Percentiles rank a stretch among this genome's conserved stretches.
phyloP scores from a whole-genome alignment of 441 rosid species.

The Viola pubescens region DNA sequence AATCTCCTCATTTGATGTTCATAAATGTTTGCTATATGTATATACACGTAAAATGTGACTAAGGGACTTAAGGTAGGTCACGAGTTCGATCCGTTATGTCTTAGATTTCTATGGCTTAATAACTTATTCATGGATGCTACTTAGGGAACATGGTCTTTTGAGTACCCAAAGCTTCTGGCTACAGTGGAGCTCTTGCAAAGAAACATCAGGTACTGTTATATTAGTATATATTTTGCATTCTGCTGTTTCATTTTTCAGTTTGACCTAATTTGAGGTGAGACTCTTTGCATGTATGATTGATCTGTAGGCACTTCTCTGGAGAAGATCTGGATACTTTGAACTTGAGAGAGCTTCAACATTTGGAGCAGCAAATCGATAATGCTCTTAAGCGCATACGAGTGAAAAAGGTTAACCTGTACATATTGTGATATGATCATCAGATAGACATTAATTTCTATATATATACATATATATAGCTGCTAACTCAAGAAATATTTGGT shows the following conservation, averaged over 20 bases:
- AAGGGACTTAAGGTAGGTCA: too few species aligned
- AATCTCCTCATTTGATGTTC: too few species aligned
- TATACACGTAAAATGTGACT: too few species aligned
- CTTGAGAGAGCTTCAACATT: slow-evolving; percentile 42
- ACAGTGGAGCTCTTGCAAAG: slow-evolving; percentile 58
- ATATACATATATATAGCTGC: not conserved
- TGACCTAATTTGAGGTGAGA: not conserved
- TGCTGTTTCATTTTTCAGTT: not conserved
- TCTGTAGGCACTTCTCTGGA: slow-evolving; percentile 37
- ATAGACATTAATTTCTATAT: not conserved
- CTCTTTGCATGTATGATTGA: not conserved
- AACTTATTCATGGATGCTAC: not conserved
- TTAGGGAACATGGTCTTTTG: slow-evolving; percentile 56
- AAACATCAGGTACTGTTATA: slow-evolving; percentile 44
- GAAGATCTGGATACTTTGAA: slow-evolving; percentile 41
- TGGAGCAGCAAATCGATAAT: slow-evolving; percentile 57
- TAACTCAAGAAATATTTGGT: not conserved
- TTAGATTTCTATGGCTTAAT: too few species aligned
- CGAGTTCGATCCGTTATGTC: too few species aligned
- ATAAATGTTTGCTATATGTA: too few species aligned
- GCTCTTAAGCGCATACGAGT: slow-evolving; percentile 49
- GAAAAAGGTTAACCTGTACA: slow-evolving; percentile 28
- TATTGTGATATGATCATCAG: not conserved
- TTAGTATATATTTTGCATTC: too few species aligned
- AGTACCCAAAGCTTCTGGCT: slow-evolving; percentile 51